Evolutionary conservation across 2,329 filamentous ascomycete species (phyloP), one percentile per base, ranked within the genome.

Genomic region (Pseudocercospora macadamiae): DNA sequence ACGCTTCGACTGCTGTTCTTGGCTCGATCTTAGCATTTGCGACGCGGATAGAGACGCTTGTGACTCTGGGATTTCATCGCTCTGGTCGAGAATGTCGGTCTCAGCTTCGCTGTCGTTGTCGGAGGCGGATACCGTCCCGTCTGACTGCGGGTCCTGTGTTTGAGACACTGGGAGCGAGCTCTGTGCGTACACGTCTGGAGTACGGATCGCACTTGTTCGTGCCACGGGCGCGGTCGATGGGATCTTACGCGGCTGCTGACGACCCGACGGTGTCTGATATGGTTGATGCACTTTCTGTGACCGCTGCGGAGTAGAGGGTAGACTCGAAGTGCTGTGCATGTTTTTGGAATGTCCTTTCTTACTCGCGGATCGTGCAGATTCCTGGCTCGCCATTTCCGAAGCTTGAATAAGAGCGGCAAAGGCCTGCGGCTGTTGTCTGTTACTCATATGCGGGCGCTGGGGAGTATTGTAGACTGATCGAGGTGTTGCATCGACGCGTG

Each of bases 241-340:
- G n/a, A 70, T 59, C 14, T 66, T 66, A 9, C 64, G 39, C 9
- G 64, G 58, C 18, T 65, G 57, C 16, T 64, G 61, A 10, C 66
- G 66, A 51, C 60, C 61, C 16, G 62, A 60, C 1, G 70, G 69
- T 4, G 70, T 72, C 25, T 66, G 57, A 44, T 66, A 69, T 0
- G 88, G 85, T 49, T 88, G 86, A 86, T 78, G 66, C 75, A 51
- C 83, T 37, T 65, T 69, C 49, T 64, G 82, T 42, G 80, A 74
- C 12, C 85, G 82, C 42, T 79, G 78, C 8, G 91, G 91, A 2
- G 91, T 96, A 4, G 86, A 86, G 6, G 91, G 91, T 4, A 96
- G 79, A 1, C 92, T 95, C 0, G 92, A 96, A 73, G 96, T 80
- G 44, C 91, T 95, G 72, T 96, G 91, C 26, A 87, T 85, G 59